phyloP scores from a whole-genome alignment of 2,329 filamentous ascomycete species.

The Orbilia javanica region DNA sequence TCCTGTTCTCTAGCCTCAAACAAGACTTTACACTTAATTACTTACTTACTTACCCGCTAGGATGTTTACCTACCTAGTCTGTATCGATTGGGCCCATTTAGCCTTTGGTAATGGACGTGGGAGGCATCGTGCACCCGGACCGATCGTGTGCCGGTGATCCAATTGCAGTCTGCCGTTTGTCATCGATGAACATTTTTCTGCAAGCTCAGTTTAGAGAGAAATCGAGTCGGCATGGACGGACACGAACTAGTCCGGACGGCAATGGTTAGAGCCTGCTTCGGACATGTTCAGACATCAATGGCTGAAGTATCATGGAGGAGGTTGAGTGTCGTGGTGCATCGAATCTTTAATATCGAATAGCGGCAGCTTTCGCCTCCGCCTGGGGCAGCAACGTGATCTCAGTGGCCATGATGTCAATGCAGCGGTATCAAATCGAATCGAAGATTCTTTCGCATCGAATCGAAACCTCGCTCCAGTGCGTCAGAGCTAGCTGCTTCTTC shows the following conservation, averaged over 20 bases:
- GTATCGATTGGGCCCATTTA: not conserved
- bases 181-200: slow-evolving; percentile 1
- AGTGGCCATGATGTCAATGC: slow-evolving; percentile 3
- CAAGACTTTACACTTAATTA: not conserved
- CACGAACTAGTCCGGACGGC: not conserved
- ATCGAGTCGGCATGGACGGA: not conserved
- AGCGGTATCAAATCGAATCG: not conserved
- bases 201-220: not conserved
- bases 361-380: not conserved
- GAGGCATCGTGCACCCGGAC: slow-evolving; percentile 8
- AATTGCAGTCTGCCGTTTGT: slow-evolving; percentile 18
- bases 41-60: not conserved
- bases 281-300: not conserved
- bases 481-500: too few relatives aligned
- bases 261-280: not conserved
- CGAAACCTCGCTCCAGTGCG: not conserved
- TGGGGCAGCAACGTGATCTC: slow-evolving; percentile 29
- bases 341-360: slow-evolving; percentile 22
- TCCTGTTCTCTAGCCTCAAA: slow-evolving; percentile 18
- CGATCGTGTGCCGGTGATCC: slow-evolving; percentile 4
- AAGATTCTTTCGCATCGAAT: not conserved
- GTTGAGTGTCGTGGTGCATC: not conserved
- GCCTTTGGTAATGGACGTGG: slow-evolving; percentile 20
- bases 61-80: not conserved
- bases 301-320: not conserved